phyloP scores from a whole-genome alignment of 2,329 filamentous ascomycete genomes.

The Penicillium thymicola region DNA sequence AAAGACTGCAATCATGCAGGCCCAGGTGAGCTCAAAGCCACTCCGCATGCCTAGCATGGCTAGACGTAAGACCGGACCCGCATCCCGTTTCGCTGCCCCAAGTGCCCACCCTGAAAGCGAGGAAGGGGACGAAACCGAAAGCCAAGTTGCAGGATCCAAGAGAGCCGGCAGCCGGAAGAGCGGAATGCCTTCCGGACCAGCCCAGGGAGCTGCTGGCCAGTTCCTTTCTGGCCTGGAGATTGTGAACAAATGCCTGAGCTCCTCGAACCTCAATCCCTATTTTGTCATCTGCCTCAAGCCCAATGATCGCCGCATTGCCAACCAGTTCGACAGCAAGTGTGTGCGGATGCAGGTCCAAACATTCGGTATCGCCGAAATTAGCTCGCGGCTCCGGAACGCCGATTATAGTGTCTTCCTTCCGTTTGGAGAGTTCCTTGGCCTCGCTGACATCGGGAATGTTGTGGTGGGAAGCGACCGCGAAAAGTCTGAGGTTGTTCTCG shows the following conservation, averaged over 20 bases:
- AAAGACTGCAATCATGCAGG: constrained; percentile 86
- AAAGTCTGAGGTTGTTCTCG: constrained; percentile 85
- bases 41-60: constrained; percentile 91
- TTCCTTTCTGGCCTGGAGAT: constrained; percentile 87
- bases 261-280: constrained; percentile 83
- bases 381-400: constrained; percentile 83
- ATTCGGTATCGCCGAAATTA: constrained; percentile 95
- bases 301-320: constrained; percentile 93
- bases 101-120: constrained; percentile 32
- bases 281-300: constrained; percentile 97
- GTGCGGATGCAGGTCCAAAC: constrained; percentile 92
- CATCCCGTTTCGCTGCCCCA: constrained; percentile 41
- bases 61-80: constrained; percentile 64
- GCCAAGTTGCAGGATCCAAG: constrained; percentile 32
- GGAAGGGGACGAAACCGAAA: constrained; percentile 41
- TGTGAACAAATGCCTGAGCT: constrained; percentile 79
- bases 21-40: constrained; percentile 92
- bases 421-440: constrained; percentile 89
- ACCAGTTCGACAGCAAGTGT: constrained; percentile 98
- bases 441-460: constrained; percentile 77
- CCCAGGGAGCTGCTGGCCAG: constrained; percentile 88
- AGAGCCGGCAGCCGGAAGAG: constrained; percentile 34
- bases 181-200: constrained; percentile 38
- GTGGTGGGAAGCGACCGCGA: constrained; percentile 90
- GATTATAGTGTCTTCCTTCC: constrained; percentile 96